Evolutionary conservation across 768 basidiomycete species (phyloP).

Genomic region (Boletus rufocinnamomeus): DNA sequence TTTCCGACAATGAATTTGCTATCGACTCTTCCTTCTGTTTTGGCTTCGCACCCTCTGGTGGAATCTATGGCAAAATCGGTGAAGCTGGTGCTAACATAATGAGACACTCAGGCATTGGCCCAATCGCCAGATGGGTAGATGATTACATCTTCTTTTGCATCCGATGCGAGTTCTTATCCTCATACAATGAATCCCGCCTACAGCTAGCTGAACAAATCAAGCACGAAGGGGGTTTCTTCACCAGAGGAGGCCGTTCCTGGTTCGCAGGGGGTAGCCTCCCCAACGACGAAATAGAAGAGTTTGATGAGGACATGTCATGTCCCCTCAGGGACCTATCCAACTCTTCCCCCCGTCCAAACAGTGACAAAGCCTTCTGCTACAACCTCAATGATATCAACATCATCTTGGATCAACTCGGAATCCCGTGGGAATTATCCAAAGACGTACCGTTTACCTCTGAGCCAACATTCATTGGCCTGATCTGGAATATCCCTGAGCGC

Average conservation of each 20-base stretch:
- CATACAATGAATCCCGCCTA: too few relatives aligned
- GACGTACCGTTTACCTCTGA: background rate
- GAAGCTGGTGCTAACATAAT: too few relatives aligned
- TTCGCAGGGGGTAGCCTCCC: fast-evolving
- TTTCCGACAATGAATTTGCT: too few relatives aligned
- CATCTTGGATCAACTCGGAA: background rate
- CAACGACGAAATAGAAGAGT: background rate
- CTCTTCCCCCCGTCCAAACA: fast-evolving
- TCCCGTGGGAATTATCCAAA: slow-evolving; percentile 4
- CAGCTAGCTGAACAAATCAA: too few relatives aligned
- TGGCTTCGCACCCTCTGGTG: too few relatives aligned
- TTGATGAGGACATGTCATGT: background rate
- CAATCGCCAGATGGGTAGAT: too few relatives aligned
- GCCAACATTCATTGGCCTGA: background rate
- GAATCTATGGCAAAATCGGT: too few relatives aligned
- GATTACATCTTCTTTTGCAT: too few relatives aligned
- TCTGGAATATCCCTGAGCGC: background rate
- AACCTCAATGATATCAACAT: background rate
- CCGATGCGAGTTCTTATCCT: too few relatives aligned
- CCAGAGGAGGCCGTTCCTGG: background rate
- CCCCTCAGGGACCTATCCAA: fast-evolving
- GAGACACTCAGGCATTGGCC: too few relatives aligned
- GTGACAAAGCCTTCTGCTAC: background rate
- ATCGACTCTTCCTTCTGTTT: too few relatives aligned
- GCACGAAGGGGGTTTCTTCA: too few relatives aligned